Evolutionary conservation across 352 stramenopile species (phyloP), one percentile per base, ranked within the genome.

Genomic region (Phytophthora sojae): DNA sequence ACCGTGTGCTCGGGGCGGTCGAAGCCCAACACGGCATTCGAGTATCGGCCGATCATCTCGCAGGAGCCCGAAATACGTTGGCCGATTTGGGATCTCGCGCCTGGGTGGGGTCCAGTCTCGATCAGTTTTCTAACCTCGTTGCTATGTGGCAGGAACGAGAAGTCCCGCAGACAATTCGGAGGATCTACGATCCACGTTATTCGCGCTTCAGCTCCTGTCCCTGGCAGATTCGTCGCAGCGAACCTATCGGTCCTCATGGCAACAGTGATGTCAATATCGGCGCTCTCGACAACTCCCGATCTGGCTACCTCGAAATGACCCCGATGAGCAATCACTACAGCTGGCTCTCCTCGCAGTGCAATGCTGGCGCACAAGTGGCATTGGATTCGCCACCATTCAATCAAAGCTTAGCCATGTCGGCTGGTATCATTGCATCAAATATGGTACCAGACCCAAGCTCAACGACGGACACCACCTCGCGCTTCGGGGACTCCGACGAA

Each of bases 381-480:
- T 19, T 47, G 39, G 14, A 47, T 47, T 8, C 39, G 12, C 39
- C 8, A 55, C 67, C 55, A 53, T 73, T 26, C 49, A 32, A 14
- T 8, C 59, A 25, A 53, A 73, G n/a, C 23, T 76, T 35, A 69
- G 69, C 59, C 53, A 69, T 30, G 19, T 69, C 23, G 47, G 25
- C 5, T 76, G 69, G 69, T 63, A 64, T 69, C 69, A 76, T 70
- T 39, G 32, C 32, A 39, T 39, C 32, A 39, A 39, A 3, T 39
- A 39, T 8, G 32, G 32, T 39, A 12, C 3, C 32, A 39, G 32
- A 39, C 32, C 32, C 8, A 39, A 39, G 32, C 32, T 39, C 32
- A 23, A 23, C n/a, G 8, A 44, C 17, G 8, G 53, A 73, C 15
- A 25, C 7, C 19, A 55, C 64, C 15, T 39, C 32, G 47, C 44